Conservation (phyloP, 176 grass and related monocot species). For the Canna indica region DNA sequence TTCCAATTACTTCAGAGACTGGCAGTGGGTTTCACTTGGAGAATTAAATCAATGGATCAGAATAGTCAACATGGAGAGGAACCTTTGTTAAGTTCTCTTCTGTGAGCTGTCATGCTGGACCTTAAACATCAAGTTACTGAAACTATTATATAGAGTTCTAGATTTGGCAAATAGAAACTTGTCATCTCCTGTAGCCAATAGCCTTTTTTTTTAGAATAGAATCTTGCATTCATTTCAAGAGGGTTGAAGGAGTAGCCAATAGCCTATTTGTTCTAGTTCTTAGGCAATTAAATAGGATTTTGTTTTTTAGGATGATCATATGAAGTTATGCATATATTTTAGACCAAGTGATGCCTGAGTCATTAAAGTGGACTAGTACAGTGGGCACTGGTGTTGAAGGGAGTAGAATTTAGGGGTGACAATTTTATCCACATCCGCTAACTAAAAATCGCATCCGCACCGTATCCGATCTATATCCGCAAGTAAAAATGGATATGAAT, state of each 20-base stretch:
- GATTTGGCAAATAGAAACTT: not conserved
- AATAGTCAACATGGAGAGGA: not conserved
- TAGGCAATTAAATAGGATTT: not conserved
- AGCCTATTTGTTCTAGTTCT: not conserved
- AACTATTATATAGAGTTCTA: not conserved
- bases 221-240: too few relatives aligned
- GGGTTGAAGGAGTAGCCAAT: too few relatives aligned
- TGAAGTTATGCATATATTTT: not conserved
- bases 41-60: not conserved
- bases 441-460: too few relatives aligned
- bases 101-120: slow-evolving; percentile 1
- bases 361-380: not conserved
- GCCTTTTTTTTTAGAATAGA: too few relatives aligned
- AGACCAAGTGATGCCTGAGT: not conserved
- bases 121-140: not conserved
- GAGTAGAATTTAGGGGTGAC: too few relatives aligned
- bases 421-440: too few relatives aligned
- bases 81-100: not conserved
- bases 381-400: not conserved
- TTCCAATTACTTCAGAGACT: not conserved
- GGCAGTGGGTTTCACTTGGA: slow-evolving; percentile 1
- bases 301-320: not conserved
- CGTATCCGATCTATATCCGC: too few relatives aligned
- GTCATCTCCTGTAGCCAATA: not conserved
- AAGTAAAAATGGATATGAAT: too few relatives aligned